Base-by-base conservation (phyloP, 2,329 filamentous ascomycete species). In the Fusarium newnesense region DNA sequence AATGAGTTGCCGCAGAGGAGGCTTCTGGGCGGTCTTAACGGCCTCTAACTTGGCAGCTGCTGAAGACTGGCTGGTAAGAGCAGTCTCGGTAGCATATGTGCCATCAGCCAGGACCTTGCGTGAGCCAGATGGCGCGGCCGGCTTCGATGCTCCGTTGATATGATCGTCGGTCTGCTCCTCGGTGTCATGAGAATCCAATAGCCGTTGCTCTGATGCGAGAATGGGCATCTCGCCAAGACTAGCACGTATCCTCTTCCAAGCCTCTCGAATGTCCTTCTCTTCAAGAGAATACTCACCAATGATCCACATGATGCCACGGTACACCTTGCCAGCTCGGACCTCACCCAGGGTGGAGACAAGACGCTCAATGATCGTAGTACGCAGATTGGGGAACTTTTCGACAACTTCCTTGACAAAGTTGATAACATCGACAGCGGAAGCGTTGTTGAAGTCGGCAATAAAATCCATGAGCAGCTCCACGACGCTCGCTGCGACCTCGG, bases 341-440 rank as follows among this genome's bases (percentile, higher is more conserved):
- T 99, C 96, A 77, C 92, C 92, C 49, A 99, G 87, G 3, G 96
- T 98, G 19, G 94, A 93, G 11, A 98, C 95, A 21, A 99, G 87
- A 69, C 95, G 93, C 78, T 93, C 91, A 11, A 98, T 92, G 76
- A 99, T 98, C 2, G 94, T 93, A 39, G 92, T 90, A 69, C 96
- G 92, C 65, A 99, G 88, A 77, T 94, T 91, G 12, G 96, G 96
- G 86, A 98, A 99, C 80, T 97, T 97, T 84, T 99, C 96, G 11
- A 98, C 96, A 7, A 99, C 96, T 82, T 99, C 96, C 84, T 99
- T 99, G 73, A 99, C 95, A 80, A 99, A 99, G 62, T 94, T 95
- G 80, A 99, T 98, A 60, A 99, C 96, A 82, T 99, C 96, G 36
- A 99, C 94, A 2, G 96, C 96, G 4, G 96, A 97, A 49, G 94